A percentile compares a stretch with the other conserved stretches of the same genome.
Conservation (phyloP, 345 rosid genomes). For the Ceriops zippeliana region DNA sequence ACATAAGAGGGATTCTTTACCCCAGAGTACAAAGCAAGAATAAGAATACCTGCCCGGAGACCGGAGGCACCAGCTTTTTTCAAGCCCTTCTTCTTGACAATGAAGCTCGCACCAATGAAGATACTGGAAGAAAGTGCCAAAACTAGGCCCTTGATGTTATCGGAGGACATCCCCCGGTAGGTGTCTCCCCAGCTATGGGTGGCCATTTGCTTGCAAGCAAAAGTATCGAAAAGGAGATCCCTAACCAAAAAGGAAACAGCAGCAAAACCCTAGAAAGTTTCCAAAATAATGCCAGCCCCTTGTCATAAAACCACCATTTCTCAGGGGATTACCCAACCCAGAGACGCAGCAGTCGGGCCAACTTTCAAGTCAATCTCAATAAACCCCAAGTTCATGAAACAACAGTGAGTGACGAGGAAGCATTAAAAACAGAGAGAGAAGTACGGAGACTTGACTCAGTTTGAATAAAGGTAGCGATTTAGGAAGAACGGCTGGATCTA, state of each 20-base stretch:
- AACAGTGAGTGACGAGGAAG: not conserved
- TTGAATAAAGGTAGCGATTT: too few species aligned
- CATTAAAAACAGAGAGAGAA: too few species aligned
- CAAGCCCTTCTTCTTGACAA: constrained; percentile 30
- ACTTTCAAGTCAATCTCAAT: not conserved
- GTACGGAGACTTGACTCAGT: too few species aligned
- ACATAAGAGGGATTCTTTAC: too few species aligned
- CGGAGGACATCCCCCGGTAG: constrained; percentile 26
- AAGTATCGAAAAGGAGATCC: not conserved
- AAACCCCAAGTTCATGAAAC: not conserved
- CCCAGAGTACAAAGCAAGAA: too few species aligned
- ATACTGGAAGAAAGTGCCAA: constrained; percentile 28
- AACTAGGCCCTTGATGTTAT: constrained; percentile 28
- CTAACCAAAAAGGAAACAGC: not conserved
- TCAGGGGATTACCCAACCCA: not conserved
- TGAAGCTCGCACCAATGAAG: constrained; percentile 32
- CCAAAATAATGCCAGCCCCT: not conserved
- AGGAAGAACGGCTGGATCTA: constrained; percentile 9
- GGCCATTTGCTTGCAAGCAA: not conserved
- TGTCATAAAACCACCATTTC: constrained; percentile 5
- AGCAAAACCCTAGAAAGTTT: too few species aligned
- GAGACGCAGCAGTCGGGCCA: too few species aligned
- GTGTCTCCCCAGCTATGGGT: constrained; percentile 20
- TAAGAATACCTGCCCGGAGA: constrained; percentile 23
- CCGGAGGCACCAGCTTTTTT: constrained; percentile 30